Evolutionary conservation across 345 rosid species (phyloP).

Genomic region (Aquilaria sinensis): DNA sequence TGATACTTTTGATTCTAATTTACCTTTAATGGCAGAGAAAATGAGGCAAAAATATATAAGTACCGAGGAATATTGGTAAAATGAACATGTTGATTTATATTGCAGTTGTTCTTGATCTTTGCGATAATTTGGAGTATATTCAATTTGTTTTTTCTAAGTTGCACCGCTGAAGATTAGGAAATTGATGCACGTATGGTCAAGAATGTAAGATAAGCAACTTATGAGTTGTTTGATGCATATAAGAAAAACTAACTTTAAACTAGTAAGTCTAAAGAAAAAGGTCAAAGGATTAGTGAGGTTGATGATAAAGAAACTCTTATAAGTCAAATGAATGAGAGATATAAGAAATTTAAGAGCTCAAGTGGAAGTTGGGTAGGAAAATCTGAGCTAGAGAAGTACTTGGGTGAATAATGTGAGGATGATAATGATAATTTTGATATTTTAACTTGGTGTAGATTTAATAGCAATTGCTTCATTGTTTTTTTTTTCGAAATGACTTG

Average conservation of each 20-base stretch:
- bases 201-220: not conserved
- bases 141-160: no score
- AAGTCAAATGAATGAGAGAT: not conserved
- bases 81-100: no score
- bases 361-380: no score
- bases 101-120: no score
- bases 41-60: no score
- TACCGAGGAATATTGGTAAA: no score
- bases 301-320: not conserved
- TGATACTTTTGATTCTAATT: not conserved
- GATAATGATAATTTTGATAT: not conserved
- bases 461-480: not conserved
- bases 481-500: no score
- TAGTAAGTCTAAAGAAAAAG: not conserved
- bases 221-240: not conserved
- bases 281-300: no score
- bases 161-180: no score
- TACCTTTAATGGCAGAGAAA: no score
- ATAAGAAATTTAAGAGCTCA: no score
- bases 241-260: not conserved
- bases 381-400: not conserved
- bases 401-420: not conserved
- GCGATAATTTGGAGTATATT: no score
- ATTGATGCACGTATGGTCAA: not conserved
- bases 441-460: constrained; percentile 3